Conservation (phyloP, 2,329 filamentous ascomycete species). For the Xylariaceae sp. region DNA sequence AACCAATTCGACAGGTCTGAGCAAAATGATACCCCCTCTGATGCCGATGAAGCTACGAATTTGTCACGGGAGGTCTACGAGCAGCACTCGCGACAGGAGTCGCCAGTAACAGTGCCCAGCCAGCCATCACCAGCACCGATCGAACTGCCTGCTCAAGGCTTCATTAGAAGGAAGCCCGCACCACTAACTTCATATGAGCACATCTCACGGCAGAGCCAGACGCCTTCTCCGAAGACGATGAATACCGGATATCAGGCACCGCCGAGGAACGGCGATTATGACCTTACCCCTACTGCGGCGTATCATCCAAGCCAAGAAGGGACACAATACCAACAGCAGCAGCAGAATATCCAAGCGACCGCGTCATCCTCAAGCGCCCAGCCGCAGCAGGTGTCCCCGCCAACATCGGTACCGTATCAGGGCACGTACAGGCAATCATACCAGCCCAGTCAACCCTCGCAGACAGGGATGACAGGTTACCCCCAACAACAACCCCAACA, state of each 20-base stretch:
- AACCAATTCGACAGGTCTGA: constrained; percentile 22
- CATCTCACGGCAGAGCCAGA: constrained; percentile 21
- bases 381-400: constrained; percentile 16
- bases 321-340: constrained; percentile 7
- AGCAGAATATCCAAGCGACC: constrained; percentile 18
- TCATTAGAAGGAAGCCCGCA: constrained; percentile 34
- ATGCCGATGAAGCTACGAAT: not conserved
- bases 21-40: not conserved
- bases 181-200: constrained; percentile 23
- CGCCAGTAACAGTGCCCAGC: constrained; percentile 7
- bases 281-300: not conserved
- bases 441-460: constrained; percentile 31
- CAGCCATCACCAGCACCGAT: constrained; percentile 15
- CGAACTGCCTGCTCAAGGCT: constrained; percentile 32
- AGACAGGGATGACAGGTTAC: constrained; percentile 8
- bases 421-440: constrained; percentile 28
- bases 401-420: constrained; percentile 27
- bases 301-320: constrained; percentile 25
- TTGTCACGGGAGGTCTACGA: not conserved
- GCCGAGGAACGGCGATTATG: constrained; percentile 5
- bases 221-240: constrained; percentile 29
- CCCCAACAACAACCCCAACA: constrained; percentile 16
- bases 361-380: constrained; percentile 21
- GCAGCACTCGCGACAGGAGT: not conserved
- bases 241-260: constrained; percentile 25